Base-by-base conservation (phyloP, 2,329 filamentous ascomycete genomes). In the Pleurostoma richardsiae region DNA sequence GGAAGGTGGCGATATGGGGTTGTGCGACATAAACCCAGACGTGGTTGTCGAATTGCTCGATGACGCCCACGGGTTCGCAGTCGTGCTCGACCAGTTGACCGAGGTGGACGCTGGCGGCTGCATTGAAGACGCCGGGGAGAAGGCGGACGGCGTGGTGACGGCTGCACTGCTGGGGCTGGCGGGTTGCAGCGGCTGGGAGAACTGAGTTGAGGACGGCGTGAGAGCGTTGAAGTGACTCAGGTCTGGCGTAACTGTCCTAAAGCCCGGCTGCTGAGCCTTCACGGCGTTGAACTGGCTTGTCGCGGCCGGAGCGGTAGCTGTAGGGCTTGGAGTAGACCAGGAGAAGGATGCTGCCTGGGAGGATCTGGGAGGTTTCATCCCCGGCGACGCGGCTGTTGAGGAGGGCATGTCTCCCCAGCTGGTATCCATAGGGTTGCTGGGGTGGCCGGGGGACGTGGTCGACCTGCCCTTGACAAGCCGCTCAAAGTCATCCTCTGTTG, bases 401-500 rank as follows among this genome's bases (percentile, higher is more conserved):
- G 65, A 58, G 2, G 62, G 54, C 33, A 56, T 49, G 7, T 69
- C 61, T 45, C 81, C 78, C 79, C 79, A 83, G 46, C 74, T 70
- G 1, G 67, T 60, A 52, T 77, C 72, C 57, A 72, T 64, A 1
- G 71, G 61, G 36, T 67, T 68, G 26, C 59, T 58, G 47, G 60
- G 65, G 29, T 59, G 55, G 19, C 19, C 19, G 19, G 19, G 19
- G 41, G 56, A 57, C 10, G 57, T 53, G 26, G 65, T 67, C 41
- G 74, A 70, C 47, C 80, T 82, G 6, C 92, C 92, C 59, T 95
- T 90, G 44, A 99, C 91, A 3, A 99, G 80, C 2, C 81, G 81
- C 63, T 96, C 91, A 59, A 97, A 99, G 59, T 95, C 90, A 49
- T 86, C 80, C 42, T 86, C 77, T 3, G 72, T 75, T 4, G 76